These are phyloP conservation scores for Trichaptum fuscoviolaceum DNA, from an alignment of 768 basidiomycete species.

Conservation along the genomic window DNA sequence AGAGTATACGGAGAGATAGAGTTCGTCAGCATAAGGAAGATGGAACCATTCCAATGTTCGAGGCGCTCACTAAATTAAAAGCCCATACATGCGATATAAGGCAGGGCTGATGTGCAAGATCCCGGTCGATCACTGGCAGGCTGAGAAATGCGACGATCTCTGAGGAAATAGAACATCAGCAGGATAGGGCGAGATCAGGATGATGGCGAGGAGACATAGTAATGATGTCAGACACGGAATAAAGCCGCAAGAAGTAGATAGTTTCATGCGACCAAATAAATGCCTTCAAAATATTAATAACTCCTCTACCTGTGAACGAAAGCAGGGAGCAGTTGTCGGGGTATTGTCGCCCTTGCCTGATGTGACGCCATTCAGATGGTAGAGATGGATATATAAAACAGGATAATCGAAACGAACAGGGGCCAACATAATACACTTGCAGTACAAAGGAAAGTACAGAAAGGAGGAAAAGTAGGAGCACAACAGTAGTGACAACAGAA, in stretches of 20 bases:
- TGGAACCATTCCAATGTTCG: not conserved
- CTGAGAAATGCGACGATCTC: not conserved
- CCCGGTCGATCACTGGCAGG: not conserved
- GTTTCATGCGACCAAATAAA: not conserved
- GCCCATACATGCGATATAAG: not conserved
- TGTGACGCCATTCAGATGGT: not conserved
- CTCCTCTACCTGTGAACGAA: conserved; percentile 1
- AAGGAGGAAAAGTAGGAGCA: not conserved
- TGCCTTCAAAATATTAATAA: not conserved
- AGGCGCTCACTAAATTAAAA: not conserved
- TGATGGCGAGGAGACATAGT: not conserved
- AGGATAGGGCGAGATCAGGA: not conserved
- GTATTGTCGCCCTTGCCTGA: not conserved
- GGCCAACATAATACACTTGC: conserved; percentile 1
- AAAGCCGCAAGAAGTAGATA: not conserved
- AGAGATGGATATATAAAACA: not conserved
- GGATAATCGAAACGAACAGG: not conserved
- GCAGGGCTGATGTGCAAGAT: not conserved
- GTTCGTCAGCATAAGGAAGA: not conserved
- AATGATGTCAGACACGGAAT: not conserved
- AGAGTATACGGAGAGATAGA: not conserved
- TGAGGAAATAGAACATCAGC: not conserved
- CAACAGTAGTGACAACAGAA: conserved; percentile 3
- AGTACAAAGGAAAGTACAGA: conserved; percentile 1
- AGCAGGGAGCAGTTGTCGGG: conserved; percentile 1